Base-by-base conservation (phyloP, 768 basidiomycete species). In the Amyloporia xantha region DNA sequence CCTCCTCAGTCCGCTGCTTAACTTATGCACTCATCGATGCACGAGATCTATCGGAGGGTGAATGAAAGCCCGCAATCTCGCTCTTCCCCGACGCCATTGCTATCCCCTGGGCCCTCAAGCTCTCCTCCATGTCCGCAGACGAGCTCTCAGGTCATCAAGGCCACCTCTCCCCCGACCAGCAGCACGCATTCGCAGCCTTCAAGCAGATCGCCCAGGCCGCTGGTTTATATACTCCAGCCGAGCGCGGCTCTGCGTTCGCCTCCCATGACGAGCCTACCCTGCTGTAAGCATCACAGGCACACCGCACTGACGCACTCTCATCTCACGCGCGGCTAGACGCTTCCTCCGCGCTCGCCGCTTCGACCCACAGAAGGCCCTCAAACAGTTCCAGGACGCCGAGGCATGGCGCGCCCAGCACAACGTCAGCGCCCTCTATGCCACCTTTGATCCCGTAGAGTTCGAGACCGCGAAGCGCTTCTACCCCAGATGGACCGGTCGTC, bases 341-440 rank as follows among this genome's bases (percentile, higher is more conserved):
- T 92, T 91, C 61, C 76, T 92, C 2, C 77, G 88, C n/a, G 91
- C 91, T 4, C 73, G 91, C 50, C 71, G 72, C 49, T 91, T 81
- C 61, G 76, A 86, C 51, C 67, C 74, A 12, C 56, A 65, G 17
- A 76, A 77, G 50, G 88, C 89, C 0, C 71, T 78, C 63, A 77
- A 78, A 51, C 86, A 91, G 60, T 91, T 91, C 59, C 64, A 78
- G 2, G 74, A 76, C 13, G 69, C 84, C 0, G 79, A 84, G 57
- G 69, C 71, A 4, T 93, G 91, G 91, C 69, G 87, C 52, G 71
- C 70, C 56, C 66, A 77, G 57, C 70, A 84, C 57, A 63, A 77
- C 26, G 79, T 91, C 2, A 73, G 78, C 25, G 69, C 71, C n/a
- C 68, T 91, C 11, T 91, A 79, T 62, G 68, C 72, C 4, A 70